These are phyloP conservation scores for Vavraia culicis DNA, from an alignment of 371 early-diverging fungal genomes.

Conservation along the genomic window DNA sequence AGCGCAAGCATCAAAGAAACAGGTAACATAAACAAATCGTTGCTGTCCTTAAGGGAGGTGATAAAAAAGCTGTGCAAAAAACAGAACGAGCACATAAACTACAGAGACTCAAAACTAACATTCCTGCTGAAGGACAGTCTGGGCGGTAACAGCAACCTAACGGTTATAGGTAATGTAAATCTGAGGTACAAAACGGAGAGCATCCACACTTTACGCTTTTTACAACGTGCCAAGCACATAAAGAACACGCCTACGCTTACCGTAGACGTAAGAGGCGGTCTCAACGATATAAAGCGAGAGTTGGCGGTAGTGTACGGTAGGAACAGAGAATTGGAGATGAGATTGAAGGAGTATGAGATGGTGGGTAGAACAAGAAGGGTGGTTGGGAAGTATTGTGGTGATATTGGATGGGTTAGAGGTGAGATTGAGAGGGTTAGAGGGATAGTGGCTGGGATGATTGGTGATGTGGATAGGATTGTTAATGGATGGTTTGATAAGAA, in stretches of 20 bases:
- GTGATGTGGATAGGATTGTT: no score
- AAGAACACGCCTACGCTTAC: conserved; percentile 32
- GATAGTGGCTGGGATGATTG: no score
- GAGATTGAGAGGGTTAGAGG: no score
- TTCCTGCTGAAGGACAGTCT: conserved; percentile 49
- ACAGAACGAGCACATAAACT: conserved; percentile 48
- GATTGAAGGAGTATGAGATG: no score
- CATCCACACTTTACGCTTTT: conserved; percentile 37
- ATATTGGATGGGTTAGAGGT: no score
- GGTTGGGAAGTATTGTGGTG: no score
- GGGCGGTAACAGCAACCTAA: conserved; percentile 52
- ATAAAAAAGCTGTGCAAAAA: conserved; percentile 49
- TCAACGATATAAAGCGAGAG: no score
- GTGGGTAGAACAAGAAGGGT: no score
- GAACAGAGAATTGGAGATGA: no score
- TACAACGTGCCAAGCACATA: conserved; percentile 37
- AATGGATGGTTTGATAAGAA: no score
- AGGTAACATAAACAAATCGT: conserved; percentile 49
- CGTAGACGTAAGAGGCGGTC: conserved; percentile 25
- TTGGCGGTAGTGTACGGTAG: no score
- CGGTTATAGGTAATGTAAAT: conserved; percentile 47
- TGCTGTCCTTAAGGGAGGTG: conserved; percentile 51
- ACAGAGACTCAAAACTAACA: conserved; percentile 54
- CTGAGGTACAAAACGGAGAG: conserved; percentile 32
- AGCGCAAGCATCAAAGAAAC: conserved; percentile 47